These are phyloP conservation scores for Dactylis glomerata DNA, from an alignment of 176 grass and related monocot genomes.

Conservation along the genomic window DNA sequence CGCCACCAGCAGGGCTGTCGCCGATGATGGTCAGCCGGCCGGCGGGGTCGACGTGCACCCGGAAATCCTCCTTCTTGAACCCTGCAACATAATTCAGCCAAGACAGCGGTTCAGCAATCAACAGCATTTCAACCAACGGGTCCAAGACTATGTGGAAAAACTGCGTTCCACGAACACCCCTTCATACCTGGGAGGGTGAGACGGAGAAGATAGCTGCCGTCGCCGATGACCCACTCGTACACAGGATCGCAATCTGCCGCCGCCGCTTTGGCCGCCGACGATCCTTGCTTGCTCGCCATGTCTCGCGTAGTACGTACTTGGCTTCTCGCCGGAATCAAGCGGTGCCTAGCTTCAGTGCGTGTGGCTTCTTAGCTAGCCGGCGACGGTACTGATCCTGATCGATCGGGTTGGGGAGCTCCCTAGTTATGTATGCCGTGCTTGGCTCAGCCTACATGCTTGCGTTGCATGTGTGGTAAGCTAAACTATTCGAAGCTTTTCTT, in stretches of 20 bases:
- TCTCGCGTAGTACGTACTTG: background rate
- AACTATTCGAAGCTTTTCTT: slow-evolving; percentile 80
- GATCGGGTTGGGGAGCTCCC: background rate
- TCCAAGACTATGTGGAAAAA: too few relatives aligned
- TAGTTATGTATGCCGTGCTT: background rate
- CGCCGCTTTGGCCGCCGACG: background rate
- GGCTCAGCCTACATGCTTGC: background rate
- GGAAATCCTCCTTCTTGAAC: slow-evolving; percentile 51
- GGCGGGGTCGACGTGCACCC: slow-evolving; percentile 36
- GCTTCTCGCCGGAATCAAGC: background rate
- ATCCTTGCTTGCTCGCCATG: slow-evolving; percentile 32
- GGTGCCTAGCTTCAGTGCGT: background rate
- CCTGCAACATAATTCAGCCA: slow-evolving; percentile 26
- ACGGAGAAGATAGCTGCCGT: slow-evolving; percentile 33
- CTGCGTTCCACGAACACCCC: background rate
- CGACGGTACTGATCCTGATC: background rate
- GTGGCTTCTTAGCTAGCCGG: background rate
- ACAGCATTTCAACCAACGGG: background rate
- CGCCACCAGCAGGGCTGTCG: background rate
- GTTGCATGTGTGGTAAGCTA: background rate
- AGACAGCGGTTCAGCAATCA: background rate
- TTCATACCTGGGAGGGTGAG: slow-evolving; percentile 50
- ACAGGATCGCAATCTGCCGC: slow-evolving; percentile 21
- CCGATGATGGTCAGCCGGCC: slow-evolving; percentile 46
- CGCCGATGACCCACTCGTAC: slow-evolving; percentile 36